Base-by-base conservation (phyloP, 1,284 basidiomycete genomes). In the Malassezia nana region DNA sequence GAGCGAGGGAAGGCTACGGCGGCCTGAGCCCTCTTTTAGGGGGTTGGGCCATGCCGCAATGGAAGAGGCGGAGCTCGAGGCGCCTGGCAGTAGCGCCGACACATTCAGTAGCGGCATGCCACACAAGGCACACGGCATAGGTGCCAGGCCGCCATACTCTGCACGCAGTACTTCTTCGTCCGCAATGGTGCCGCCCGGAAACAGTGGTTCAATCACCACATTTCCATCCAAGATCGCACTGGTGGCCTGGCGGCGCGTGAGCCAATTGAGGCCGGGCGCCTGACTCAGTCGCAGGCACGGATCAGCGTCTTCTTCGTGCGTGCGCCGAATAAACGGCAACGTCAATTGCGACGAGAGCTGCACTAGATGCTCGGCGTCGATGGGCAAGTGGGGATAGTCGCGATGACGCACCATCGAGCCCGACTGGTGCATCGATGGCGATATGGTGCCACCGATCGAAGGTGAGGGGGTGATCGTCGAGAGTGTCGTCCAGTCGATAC, bases 231-330 rank as follows among this genome's bases (percentile, higher is more conserved):
- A 82, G 52, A 98, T 86, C 2, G 92, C 90, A 7, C 82, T 77
- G 6, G 85, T 79, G 10, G 95, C 86, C n/a, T 84, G 83, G 26
- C 90, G 83, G 18, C 92, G 81, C 8, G 86, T 86, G 12, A 98
- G 79, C 86, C 89, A 96, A 65, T 89, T 91, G 25, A 98, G 79
- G 12, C 89, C 88, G 0, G 91, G 88, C 0, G 92, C 90, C n/a
- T 88, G 77, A 70, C 96, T 90, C 22, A 98, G 81, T 2, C 94
- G 84, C 31, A 96, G 78, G 0, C 89, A 88, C 0, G 92, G 88
- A 62, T 98, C 94, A 16, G 91, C 87, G 75, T 98, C 92, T 76
- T 98, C 94, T 3, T 80, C 79, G 24, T 86, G 76, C 18, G 90
- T 76, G 29, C 92, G 81, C 15, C 86, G 81, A 24, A 96, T 75